These are phyloP conservation scores for Voacanga thouarsii DNA, from an alignment of 257 asterid genomes.

Conservation along the genomic window DNA sequence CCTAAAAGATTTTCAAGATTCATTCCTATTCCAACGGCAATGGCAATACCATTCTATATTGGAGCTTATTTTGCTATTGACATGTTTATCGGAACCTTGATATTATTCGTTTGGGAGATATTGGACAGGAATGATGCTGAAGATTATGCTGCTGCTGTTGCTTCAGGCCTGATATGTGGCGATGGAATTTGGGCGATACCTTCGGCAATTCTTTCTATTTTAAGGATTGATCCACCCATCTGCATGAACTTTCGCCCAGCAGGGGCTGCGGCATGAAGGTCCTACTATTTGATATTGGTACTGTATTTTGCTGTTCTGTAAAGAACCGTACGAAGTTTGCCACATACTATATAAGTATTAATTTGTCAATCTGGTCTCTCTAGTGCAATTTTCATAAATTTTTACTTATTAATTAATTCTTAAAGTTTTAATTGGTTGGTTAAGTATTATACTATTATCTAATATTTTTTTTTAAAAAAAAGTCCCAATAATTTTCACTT, in stretches of 20 bases:
- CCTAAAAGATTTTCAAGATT: conserved; percentile 53
- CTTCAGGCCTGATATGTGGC: conserved; percentile 91
- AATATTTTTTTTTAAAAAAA: too few relatives aligned
- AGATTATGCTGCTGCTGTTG: conserved; percentile 84
- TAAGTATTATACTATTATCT: too few relatives aligned
- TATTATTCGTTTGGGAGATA: conserved; percentile 78
- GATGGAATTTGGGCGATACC: conserved; percentile 98
- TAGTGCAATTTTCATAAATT: too few relatives aligned
- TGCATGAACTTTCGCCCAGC: conserved; percentile 90
- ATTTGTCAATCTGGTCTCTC: too few relatives aligned
- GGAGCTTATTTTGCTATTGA: conserved; percentile 96
- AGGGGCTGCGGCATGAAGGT: conserved; percentile 36
- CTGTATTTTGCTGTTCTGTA: too few relatives aligned
- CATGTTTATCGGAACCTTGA: conserved; percentile 88
- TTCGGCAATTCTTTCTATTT: conserved; percentile 87
- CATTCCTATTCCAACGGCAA: conserved; percentile 94
- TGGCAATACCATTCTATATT: conserved; percentile 89
- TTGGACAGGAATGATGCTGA: conserved; percentile 65
- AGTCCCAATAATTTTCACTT: too few relatives aligned
- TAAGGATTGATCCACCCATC: conserved; percentile 87
- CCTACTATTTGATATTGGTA: background rate
- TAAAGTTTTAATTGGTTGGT: too few relatives aligned
- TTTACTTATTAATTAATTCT: too few relatives aligned
- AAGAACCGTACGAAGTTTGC: too few relatives aligned
- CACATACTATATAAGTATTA: too few relatives aligned